Evolutionary conservation across 164 flowering plant genomes (phyloP).

Genomic region (Buxus sempervirens): DNA sequence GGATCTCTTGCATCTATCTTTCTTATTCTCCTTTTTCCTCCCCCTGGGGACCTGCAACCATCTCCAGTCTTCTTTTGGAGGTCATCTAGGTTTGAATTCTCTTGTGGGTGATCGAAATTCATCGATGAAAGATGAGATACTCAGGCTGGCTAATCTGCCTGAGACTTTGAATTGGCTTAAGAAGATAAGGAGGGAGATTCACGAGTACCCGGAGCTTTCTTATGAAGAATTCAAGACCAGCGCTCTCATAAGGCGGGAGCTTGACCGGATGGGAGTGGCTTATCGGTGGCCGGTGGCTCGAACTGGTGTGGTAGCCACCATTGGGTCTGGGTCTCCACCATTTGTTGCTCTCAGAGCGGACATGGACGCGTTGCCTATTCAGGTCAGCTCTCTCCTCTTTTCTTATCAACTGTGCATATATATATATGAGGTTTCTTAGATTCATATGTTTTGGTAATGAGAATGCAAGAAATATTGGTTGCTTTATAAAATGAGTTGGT

Average conservation of each 20-base stretch:
- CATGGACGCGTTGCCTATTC: slow-evolving; percentile 76
- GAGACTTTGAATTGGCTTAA: slow-evolving; percentile 47
- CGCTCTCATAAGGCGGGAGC: slow-evolving; percentile 46
- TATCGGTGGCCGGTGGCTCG: slow-evolving; percentile 60
- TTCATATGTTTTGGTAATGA: no score
- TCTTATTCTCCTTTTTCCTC: slow-evolving; percentile 7
- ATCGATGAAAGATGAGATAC: slow-evolving; percentile 26
- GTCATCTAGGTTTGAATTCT: slow-evolving; percentile 1
- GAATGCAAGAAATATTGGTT: no score
- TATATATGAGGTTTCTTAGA: no score
- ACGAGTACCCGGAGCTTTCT: slow-evolving; percentile 70
- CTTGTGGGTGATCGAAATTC: not conserved
- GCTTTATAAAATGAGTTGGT: no score
- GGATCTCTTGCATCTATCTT: slow-evolving; percentile 15
- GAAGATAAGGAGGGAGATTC: slow-evolving; percentile 50
- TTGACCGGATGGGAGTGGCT: slow-evolving; percentile 44
- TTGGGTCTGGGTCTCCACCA: slow-evolving; percentile 61
- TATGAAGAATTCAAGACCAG: slow-evolving; percentile 61
- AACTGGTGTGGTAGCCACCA: slow-evolving; percentile 59
- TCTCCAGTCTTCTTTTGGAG: not conserved
- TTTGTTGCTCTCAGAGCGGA: slow-evolving; percentile 71
- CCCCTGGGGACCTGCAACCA: slow-evolving; percentile 6
- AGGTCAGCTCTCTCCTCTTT: slow-evolving; percentile 30
- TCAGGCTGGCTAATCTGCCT: slow-evolving; percentile 31
- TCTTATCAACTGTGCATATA: not conserved